Conservation (phyloP, 2,329 filamentous ascomycete genomes). For the Neoascochyta sp. region DNA sequence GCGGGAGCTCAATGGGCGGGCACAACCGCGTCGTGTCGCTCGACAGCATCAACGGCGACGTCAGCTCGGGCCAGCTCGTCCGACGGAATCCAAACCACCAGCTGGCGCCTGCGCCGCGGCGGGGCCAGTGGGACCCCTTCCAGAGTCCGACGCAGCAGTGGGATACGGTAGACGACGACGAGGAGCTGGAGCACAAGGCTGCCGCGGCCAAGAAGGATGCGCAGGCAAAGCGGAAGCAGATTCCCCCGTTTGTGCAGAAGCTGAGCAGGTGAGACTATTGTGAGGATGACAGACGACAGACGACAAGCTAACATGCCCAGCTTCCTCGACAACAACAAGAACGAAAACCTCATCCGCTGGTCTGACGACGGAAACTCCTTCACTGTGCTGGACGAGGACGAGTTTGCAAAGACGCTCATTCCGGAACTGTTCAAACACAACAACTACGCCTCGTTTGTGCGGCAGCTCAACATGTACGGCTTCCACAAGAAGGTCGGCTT, state of each 20-base stretch:
- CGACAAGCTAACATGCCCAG: constrained; percentile 49
- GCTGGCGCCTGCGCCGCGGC: constrained; percentile 38
- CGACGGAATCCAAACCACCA: constrained; percentile 47
- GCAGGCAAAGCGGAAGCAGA: constrained; percentile 86
- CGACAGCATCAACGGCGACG: constrained; percentile 28
- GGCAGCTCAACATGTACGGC: constrained; percentile 61
- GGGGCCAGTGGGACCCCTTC: constrained; percentile 41
- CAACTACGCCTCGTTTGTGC: constrained; percentile 74
- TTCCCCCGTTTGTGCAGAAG: constrained; percentile 97
- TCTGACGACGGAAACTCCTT: constrained; percentile 96
- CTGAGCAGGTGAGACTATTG: constrained; percentile 73
- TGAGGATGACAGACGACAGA: too few species aligned
- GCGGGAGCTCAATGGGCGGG: constrained; percentile 11
- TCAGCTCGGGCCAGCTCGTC: constrained; percentile 44
- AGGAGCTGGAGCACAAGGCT: constrained; percentile 75
- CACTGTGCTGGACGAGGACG: constrained; percentile 93
- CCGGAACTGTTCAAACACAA: constrained; percentile 76
- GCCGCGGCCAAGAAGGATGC: constrained; percentile 81
- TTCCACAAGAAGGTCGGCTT: constrained; percentile 60
- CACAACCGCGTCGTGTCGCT: constrained; percentile 34
- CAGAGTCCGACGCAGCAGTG: constrained; percentile 44
- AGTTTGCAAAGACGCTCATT: constrained; percentile 70
- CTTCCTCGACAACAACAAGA: constrained; percentile 88
- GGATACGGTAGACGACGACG: constrained; percentile 62
- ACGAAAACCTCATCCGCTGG: constrained; percentile 94